Conservation (phyloP, 371 early-diverging fungal species). For the Mortierella sp. region DNA sequence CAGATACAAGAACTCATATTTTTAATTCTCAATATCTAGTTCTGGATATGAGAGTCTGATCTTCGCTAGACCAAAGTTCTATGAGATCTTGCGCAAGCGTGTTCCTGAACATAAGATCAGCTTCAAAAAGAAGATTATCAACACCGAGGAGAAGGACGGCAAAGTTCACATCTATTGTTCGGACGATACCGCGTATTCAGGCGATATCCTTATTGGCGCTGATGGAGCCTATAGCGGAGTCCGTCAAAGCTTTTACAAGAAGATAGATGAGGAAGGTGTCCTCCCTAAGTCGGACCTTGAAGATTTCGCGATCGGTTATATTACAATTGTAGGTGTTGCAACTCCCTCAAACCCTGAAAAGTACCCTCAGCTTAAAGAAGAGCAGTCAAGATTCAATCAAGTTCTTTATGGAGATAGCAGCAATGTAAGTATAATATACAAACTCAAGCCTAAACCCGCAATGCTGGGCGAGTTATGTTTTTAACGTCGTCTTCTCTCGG, state of each 20-base stretch:
- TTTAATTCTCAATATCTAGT: neutral
- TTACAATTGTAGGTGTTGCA: slow-evolving; percentile 18
- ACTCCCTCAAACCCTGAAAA: slow-evolving; percentile 12
- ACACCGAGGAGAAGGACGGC: neutral
- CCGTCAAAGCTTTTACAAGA: slow-evolving; percentile 23
- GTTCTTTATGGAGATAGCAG: slow-evolving; percentile 6
- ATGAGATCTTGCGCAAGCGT: slow-evolving; percentile 4
- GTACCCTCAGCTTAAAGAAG: slow-evolving; percentile 15
- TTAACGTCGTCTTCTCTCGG: neutral
- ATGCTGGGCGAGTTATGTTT: neutral
- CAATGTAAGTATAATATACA: slow-evolving; percentile 13
- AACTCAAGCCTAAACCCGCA: neutral
- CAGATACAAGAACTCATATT: no score
- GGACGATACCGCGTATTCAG: slow-evolving; percentile 15
- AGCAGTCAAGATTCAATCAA: neutral
- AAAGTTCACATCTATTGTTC: slow-evolving; percentile 15
- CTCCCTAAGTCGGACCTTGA: slow-evolving; percentile 12
- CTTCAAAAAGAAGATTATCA: slow-evolving; percentile 8
- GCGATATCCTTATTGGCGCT: slow-evolving; percentile 29
- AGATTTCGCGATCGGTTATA: slow-evolving; percentile 4
- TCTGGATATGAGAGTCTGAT: slow-evolving; percentile 16
- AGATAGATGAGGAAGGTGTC: slow-evolving; percentile 7
- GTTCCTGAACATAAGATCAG: slow-evolving; percentile 13
- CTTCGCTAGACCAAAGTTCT: slow-evolving; percentile 12
- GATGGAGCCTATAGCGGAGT: slow-evolving; percentile 20